Conservation (phyloP, 192 early-diverging fungal species). For the Tieghemiomyces parasiticus region DNA sequence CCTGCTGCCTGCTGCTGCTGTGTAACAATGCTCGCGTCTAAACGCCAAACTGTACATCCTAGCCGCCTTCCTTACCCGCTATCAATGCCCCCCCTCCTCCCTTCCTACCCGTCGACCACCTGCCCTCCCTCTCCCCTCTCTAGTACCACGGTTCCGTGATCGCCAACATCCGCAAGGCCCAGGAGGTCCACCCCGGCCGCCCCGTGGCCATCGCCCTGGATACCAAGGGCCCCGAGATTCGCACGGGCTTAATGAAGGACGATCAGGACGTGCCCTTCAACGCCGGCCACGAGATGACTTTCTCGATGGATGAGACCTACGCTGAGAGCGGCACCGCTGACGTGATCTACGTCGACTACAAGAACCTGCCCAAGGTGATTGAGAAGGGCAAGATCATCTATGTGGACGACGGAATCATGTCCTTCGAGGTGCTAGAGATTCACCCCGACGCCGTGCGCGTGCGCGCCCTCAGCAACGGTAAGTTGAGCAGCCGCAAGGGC, state of each 20-base stretch:
- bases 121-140: not conserved
- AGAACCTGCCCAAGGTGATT: conserved; percentile 61
- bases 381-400: conserved; percentile 59
- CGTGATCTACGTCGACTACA: conserved; percentile 67
- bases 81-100: not conserved
- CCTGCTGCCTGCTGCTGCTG: too few relatives aligned
- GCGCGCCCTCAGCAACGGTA: conserved; percentile 71
- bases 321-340: conserved; percentile 42
- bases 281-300: conserved; percentile 64
- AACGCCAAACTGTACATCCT: too few relatives aligned
- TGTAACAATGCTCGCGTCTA: too few relatives aligned
- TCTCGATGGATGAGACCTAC: conserved; percentile 50
- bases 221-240: conserved; percentile 81
- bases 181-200: conserved; percentile 24
- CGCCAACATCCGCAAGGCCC: conserved; percentile 46
- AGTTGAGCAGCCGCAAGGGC: conserved; percentile 84
- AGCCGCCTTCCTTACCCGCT: not conserved
- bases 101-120: not conserved
- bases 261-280: conserved; percentile 55
- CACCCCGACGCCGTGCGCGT: conserved; percentile 40
- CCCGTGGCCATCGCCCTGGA: conserved; percentile 60
- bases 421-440: conserved; percentile 78
- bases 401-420: conserved; percentile 92
- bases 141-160: conserved; percentile 56
- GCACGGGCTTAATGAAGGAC: conserved; percentile 66